Evolutionary conservation across 116 monocot genomes (phyloP).

Genomic region (Posidonia oceanica): DNA sequence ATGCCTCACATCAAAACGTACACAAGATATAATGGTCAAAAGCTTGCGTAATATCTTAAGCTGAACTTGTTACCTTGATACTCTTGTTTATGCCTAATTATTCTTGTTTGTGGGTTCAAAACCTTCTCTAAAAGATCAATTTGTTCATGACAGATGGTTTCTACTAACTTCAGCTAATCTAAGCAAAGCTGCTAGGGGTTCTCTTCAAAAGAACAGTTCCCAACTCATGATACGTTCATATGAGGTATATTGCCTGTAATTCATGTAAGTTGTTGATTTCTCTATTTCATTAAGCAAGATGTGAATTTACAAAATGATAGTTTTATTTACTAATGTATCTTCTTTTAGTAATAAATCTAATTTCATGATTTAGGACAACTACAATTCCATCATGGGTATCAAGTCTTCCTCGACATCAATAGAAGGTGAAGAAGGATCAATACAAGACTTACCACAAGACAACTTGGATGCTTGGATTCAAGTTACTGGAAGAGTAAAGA

Average conservation of each 20-base stretch:
- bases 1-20: conserved; percentile 98
- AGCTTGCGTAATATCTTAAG: conserved; percentile 63
- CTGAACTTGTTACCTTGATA: not conserved
- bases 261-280: too few species aligned
- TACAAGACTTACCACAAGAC: too few species aligned
- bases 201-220: conserved; percentile 85
- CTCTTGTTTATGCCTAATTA: not conserved
- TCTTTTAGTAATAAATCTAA: too few species aligned
- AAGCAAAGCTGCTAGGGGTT: conserved; percentile 99
- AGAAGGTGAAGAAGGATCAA: too few species aligned
- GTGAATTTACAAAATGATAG: too few species aligned
- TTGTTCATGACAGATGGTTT: conserved; percentile 65
- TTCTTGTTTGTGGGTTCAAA: conserved; percentile 3
- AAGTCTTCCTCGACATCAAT: too few species aligned
- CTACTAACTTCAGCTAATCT: conserved; percentile 92
- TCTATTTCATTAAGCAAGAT: too few species aligned
- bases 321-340: too few species aligned
- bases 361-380: too few species aligned
- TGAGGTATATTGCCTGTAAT: conserved; percentile 37
- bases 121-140: not conserved
- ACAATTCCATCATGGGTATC: too few species aligned
- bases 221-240: conserved; percentile 95
- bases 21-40: conserved; percentile 77
- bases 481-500: too few species aligned
- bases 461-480: too few species aligned